Evolutionary conservation across 352 stramenopile species (phyloP), one percentile per base, ranked within the genome.

Genomic region (Phytophthora meadii): DNA sequence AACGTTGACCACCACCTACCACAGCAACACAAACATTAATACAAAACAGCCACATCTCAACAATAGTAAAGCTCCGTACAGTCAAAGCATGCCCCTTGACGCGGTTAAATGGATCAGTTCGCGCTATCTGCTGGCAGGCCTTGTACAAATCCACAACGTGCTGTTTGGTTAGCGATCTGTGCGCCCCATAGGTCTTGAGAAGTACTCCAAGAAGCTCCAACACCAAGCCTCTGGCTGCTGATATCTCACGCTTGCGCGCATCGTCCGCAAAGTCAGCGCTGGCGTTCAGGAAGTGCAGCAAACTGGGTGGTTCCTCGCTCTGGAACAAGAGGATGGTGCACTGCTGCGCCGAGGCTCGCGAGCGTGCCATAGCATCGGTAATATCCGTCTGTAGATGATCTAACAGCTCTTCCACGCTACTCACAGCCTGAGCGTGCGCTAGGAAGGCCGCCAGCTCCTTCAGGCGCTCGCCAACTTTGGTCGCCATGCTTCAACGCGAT

Each of bases 361-460:
- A 92, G 27, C 73, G 81, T 30, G 54, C 63, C 84, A 93, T 92
- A 28, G 73, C 69, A 32, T 79, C 72, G 3, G 57, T 55, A 1
- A 78, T 51, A 27, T 81, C 82, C 7, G 34, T 72, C 63, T 82
- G 71, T 19, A 93, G 61, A 17, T 92, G 82, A 17, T 71, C 73
- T 19, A 93, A 5, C 27, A 66, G 83, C 70, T 93, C 82, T 7
- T 93, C 81, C 32, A 90, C 71, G 48, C 66, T 87, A n/a, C 89
- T 81, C 9, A 87, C 77, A 2, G 77, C 84, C 48, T 87, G 69
- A 41, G 75, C 64, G 61, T 84, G 71, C 70, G 75, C 77, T 28
- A 93, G 62, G 65, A 89, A 90, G 28, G 78, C 73, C 37, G 61
- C 61, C 44, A 93, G 76, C 54, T 92, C 82, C 63, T 83, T 74